Conservation (phyloP, 257 asterid genomes). For the Nicotiana noctiflora region DNA sequence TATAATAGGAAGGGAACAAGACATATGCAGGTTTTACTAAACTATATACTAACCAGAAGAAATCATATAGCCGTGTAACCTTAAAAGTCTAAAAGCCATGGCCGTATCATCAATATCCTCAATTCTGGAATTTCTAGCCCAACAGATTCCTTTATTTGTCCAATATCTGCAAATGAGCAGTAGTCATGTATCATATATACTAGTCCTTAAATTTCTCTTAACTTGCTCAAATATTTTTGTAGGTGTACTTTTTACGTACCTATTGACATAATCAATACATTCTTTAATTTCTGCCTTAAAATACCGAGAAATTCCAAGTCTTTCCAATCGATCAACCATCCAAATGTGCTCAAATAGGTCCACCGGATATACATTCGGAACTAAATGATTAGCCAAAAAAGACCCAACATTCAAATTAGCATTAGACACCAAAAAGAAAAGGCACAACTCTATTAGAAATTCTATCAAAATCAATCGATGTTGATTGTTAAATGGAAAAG, state of each 20-base stretch:
- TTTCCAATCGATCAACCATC: constrained; percentile 66
- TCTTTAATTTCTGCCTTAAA: constrained; percentile 47
- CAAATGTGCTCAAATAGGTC: constrained; percentile 86
- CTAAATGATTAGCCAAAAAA: constrained; percentile 19
- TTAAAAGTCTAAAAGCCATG: constrained; percentile 75
- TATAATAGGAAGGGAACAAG: neutral
- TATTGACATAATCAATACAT: constrained; percentile 44
- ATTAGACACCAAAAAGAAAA: neutral
- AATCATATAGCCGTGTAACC: constrained; percentile 71
- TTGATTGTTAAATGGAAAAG: too few species aligned
- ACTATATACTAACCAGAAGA: constrained; percentile 38
- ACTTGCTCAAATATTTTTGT: neutral
- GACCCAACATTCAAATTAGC: neutral
- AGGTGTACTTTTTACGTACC: constrained; percentile 27
- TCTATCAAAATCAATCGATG: too few species aligned
- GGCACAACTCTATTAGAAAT: too few species aligned
- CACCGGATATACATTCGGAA: constrained; percentile 82
- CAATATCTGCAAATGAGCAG: constrained; percentile 39
- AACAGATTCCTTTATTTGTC: constrained; percentile 68
- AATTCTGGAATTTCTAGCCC: constrained; percentile 68
- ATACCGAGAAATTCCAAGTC: constrained; percentile 70
- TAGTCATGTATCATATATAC: too few species aligned
- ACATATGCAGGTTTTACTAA: neutral
- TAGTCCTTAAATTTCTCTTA: neutral
- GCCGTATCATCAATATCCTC: constrained; percentile 84